Percentiles rank a stretch among this genome's conserved stretches.
Conservation (phyloP, 805 yeast genomes). For the Barnettozyma wickerhamii region DNA sequence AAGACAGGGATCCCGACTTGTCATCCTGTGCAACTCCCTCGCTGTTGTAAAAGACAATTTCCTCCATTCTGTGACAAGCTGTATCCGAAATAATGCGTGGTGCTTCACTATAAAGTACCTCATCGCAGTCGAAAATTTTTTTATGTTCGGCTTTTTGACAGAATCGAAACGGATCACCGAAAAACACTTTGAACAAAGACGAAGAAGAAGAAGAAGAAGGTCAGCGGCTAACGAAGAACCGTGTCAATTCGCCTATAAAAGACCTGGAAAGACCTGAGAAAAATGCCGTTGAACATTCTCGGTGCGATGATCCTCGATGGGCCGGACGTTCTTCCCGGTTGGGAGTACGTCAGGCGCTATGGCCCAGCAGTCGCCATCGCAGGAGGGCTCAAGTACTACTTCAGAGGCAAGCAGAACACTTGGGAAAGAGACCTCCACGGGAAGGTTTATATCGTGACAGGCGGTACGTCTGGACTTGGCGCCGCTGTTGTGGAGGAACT, state of each 20-base stretch:
- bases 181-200: too few species aligned
- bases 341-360: slow-evolving; percentile 49
- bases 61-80: slow-evolving; percentile 45
- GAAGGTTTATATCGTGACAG: slow-evolving; percentile 74
- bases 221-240: too few species aligned
- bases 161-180: too few species aligned
- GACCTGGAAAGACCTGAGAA: too few species aligned
- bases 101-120: background rate
- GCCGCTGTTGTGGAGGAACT: slow-evolving; percentile 68
- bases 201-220: too few species aligned
- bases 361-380: slow-evolving; percentile 50
- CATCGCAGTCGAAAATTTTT: background rate
- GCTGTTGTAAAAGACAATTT: slow-evolving; percentile 43
- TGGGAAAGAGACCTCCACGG: slow-evolving; percentile 96
- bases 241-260: too few species aligned
- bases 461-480: slow-evolving; percentile 95
- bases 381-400: slow-evolving; percentile 60
- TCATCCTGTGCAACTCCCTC: slow-evolving; percentile 38
- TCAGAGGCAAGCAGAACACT: slow-evolving; percentile 75
- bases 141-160: background rate
- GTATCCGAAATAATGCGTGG: too few species aligned
- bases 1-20: slow-evolving; percentile 39
- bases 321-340: slow-evolving; percentile 70
- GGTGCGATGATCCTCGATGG: slow-evolving; percentile 72
- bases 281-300: slow-evolving; percentile 83